A percentile compares a stretch with the other conserved stretches of the same genome.
Evolutionary conservation across 768 basidiomycete species (phyloP).

Genomic region (Fistulinella prunicolor): DNA sequence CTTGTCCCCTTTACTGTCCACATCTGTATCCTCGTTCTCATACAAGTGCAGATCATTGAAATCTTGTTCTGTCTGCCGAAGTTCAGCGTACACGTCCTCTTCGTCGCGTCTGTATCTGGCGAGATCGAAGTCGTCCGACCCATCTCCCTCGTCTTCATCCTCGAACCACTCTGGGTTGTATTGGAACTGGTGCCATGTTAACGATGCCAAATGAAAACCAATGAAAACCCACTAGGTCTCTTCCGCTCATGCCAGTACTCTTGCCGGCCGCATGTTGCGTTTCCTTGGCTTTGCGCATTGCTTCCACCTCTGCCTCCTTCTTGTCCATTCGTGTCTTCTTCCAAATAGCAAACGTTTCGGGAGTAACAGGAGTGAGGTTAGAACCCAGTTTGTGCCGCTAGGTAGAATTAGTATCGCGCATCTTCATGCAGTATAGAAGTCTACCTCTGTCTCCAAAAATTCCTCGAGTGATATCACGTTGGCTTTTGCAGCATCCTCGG

Average conservation of each 20-base stretch:
- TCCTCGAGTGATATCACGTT: conserved; percentile 91
- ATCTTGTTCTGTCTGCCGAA: conserved; percentile 20
- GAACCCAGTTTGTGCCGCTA: conserved; percentile 92
- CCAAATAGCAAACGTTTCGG: conserved; percentile 89
- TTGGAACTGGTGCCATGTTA: conserved; percentile 61
- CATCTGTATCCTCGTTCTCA: conserved; percentile 20
- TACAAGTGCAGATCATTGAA: conserved; percentile 17
- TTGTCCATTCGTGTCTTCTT: conserved; percentile 94
- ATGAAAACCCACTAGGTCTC: conserved; percentile 71
- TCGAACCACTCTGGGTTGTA: conserved; percentile 96
- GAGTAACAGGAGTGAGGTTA: conserved; percentile 90
- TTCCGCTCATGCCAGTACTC: conserved; percentile 88
- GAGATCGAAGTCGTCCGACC: conserved; percentile 55
- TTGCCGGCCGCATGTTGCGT: conserved; percentile 83
- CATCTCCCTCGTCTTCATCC: conserved; percentile 56
- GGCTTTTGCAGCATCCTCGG: conserved; percentile 87
- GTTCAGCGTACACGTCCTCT: conserved; percentile 28
- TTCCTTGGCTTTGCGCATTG: conserved; percentile 77
- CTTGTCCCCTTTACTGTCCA: conserved; percentile 1
- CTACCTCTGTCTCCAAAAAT: conserved; percentile 94
- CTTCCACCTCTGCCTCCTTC: conserved; percentile 88
- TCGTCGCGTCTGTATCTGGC: conserved; percentile 50
- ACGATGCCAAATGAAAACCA: background rate
- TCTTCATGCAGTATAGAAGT: conserved; percentile 12
- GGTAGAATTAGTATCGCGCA: conserved; percentile 1